Evolutionary conservation across 164 flowering plant species (phyloP), one percentile per base, ranked within the genome.

Genomic region (Stephania yunnanensis): DNA sequence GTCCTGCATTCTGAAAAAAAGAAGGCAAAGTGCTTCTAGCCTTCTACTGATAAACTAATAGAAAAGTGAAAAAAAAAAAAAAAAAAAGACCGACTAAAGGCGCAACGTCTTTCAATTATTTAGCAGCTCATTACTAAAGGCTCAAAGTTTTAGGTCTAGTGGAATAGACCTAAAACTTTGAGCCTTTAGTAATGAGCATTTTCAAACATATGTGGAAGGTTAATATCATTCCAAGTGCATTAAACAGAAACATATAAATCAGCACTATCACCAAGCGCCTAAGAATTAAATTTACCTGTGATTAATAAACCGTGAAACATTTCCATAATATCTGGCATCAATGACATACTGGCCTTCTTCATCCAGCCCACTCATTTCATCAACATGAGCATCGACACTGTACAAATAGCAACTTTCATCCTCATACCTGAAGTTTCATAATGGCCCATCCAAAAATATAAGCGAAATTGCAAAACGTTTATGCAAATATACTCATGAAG

Each of bases 301-400:
- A 83, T 92, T 94, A 79, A 96, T 88, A 80, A 90, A 94, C 53
- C 99, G 87, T 36, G 99, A 89, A 76, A 96, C 90, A 84, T 94
- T 96, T 77, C 99, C 99, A 80, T 88, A 87, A 72, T 79, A 84
- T 44, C 94, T 90, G 29, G 98, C 92, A 85, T 96, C 97, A 80
- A 96, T 90, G 29, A 87, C 86, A 83, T 85, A 91, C 5, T 83
- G 53, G 15, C 15, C 15, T 50, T 31, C 83, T 80, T 89, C 97
- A 61, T 81, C 83, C 75, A 90, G 78, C 83, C 91, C 87, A 82
- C 88, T 83, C 83, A 89, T 85, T 74, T 86, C 90, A 77, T 88
- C 88, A 45, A 72, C 83, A 80, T 84, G 92, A 73, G 91, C 83
- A 75, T 85, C 87, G 55, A 94, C 79, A 55, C 86, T 84, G 80